These are phyloP conservation scores for Hypholoma sublateritium DNA, from an alignment of 768 basidiomycete species.

Conservation along the genomic window DNA sequence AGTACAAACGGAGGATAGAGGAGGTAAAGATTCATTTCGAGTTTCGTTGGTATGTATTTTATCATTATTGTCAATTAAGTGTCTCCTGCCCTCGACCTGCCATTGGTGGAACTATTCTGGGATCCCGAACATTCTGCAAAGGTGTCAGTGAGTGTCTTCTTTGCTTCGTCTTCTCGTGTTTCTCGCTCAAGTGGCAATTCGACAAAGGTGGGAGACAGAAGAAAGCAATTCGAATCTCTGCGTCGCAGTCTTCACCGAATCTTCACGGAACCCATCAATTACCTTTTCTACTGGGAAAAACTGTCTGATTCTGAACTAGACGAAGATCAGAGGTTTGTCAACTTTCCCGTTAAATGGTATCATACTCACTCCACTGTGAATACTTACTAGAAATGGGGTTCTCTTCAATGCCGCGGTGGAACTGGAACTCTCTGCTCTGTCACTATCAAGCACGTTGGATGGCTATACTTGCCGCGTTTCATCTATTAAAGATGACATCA, in stretches of 20 bases:
- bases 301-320: neutral
- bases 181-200: neutral
- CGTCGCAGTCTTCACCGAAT: conserved; percentile 37
- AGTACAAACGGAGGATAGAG: neutral
- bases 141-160: conserved; percentile 12
- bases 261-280: conserved; percentile 24
- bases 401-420: conserved; percentile 41
- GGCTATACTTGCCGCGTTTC: conserved; percentile 46
- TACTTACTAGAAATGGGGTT: conserved; percentile 34
- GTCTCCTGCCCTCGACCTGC: conserved; percentile 19
- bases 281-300: conserved; percentile 20
- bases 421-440: conserved; percentile 47
- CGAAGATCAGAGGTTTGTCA: conserved; percentile 11
- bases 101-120: conserved; percentile 19
- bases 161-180: neutral
- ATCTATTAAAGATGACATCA: conserved; percentile 34
- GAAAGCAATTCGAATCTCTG: conserved; percentile 35
- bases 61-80: conserved; percentile 1
- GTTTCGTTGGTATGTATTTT: neutral
- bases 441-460: conserved; percentile 47
- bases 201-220: conserved; percentile 33
- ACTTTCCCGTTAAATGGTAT: neutral
- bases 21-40: neutral
- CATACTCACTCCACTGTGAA: neutral
- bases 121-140: conserved; percentile 24